Evolutionary conservation across 768 basidiomycete species (phyloP).

Genomic region (Suillus hirtellus): DNA sequence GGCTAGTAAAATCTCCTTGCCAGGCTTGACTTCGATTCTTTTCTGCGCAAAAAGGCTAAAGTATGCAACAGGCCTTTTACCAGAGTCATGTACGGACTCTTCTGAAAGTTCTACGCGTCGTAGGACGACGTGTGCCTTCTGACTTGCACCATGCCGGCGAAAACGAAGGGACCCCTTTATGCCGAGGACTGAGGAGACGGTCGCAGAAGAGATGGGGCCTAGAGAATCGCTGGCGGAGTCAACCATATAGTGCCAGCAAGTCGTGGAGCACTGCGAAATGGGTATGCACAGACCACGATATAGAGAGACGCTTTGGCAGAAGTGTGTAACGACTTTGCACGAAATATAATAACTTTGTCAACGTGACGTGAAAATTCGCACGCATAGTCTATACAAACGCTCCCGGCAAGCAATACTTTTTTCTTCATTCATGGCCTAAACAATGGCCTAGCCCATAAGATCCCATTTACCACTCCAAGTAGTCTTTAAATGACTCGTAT

Average conservation of each 20-base stretch:
- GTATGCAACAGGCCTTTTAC: constrained; percentile 43
- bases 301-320: constrained; percentile 12
- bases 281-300: constrained; percentile 12
- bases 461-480: not conserved
- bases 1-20: constrained; percentile 68
- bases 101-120: constrained; percentile 57
- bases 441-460: not conserved
- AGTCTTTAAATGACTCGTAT: not conserved
- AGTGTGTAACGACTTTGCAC: constrained; percentile 9
- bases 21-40: constrained; percentile 67
- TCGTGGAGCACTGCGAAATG: constrained; percentile 14
- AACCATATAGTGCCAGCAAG: constrained; percentile 31
- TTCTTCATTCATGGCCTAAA: not conserved
- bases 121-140: constrained; percentile 69
- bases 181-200: constrained; percentile 58
- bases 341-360: constrained; percentile 18
- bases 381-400: not conserved
- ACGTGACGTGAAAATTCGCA: constrained; percentile 9
- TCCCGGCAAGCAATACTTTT: not conserved
- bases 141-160: constrained; percentile 62
- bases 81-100: constrained; percentile 43
- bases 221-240: constrained; percentile 40
- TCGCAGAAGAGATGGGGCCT: constrained; percentile 26
- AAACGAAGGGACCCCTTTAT: constrained; percentile 64
- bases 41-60: constrained; percentile 71